phyloP scores from a whole-genome alignment of 2,329 filamentous ascomycete genomes.

The Pseudonectria buxi region DNA sequence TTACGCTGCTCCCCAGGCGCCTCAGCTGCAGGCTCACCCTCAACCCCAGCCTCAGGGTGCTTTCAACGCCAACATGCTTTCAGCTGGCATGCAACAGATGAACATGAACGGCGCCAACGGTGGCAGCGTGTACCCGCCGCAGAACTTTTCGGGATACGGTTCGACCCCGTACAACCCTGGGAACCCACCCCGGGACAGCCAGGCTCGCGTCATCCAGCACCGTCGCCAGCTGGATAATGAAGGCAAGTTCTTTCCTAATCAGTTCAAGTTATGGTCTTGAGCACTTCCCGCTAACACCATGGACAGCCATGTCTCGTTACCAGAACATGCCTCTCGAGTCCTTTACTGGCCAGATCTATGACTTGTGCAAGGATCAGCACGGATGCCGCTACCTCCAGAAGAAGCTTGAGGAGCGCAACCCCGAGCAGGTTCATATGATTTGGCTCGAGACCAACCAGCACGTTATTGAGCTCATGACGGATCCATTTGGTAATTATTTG shows the following conservation, averaged over 20 bases:
- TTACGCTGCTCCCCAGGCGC: slow-evolving; percentile 24
- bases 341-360: slow-evolving; percentile 76
- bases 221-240: slow-evolving; percentile 69
- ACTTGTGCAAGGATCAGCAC: slow-evolving; percentile 94
- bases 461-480: slow-evolving; percentile 96
- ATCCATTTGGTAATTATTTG: slow-evolving; percentile 98
- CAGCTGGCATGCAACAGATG: slow-evolving; percentile 63
- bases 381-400: slow-evolving; percentile 95
- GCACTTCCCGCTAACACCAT: not conserved
- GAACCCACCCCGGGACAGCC: slow-evolving; percentile 61
- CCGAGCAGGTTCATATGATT: slow-evolving; percentile 82
- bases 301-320: slow-evolving; percentile 66
- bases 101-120: slow-evolving; percentile 41
- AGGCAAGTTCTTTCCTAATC: slow-evolving; percentile 39
- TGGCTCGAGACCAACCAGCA: slow-evolving; percentile 90
- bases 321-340: slow-evolving; percentile 76
- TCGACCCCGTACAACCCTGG: slow-evolving; percentile 43
- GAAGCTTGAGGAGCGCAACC: slow-evolving; percentile 85
- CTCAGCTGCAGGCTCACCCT: slow-evolving; percentile 4
- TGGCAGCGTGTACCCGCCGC: slow-evolving; percentile 43
- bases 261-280: not conserved
- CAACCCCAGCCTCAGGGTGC: slow-evolving; percentile 16
- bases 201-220: slow-evolving; percentile 68
- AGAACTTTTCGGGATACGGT: slow-evolving; percentile 53
- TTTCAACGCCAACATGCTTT: slow-evolving; percentile 44